phyloP scores from a whole-genome alignment of 1,139 yeast species.

The Suhomyces bolitotheri region DNA sequence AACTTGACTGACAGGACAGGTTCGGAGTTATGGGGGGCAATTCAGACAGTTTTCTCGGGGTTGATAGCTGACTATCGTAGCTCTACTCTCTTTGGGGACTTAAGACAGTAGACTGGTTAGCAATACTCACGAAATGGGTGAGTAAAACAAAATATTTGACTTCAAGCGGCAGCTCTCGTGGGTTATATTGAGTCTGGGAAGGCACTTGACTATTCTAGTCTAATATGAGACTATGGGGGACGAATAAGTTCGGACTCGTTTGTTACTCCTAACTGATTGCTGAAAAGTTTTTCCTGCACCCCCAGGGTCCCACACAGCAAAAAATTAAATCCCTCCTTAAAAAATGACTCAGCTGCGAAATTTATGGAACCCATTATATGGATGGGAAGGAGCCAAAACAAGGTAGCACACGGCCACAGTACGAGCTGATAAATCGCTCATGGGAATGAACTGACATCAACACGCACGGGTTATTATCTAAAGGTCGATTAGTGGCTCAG shows the following conservation, averaged over 20 bases:
- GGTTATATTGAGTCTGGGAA: conserved; percentile 11
- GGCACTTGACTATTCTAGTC: conserved; percentile 12
- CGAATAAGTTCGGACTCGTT: conserved; percentile 3
- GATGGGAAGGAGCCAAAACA: too few relatives aligned
- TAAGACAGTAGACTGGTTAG: conserved; percentile 14
- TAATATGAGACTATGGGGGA: conserved; percentile 5
- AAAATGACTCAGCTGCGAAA: background rate
- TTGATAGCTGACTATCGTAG: conserved; percentile 5
- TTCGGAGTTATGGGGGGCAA: background rate
- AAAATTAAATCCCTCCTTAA: background rate
- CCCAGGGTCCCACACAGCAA: background rate
- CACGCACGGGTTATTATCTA: conserved; percentile 16
- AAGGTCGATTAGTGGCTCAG: conserved; percentile 42
- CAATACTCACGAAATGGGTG: conserved; percentile 35
- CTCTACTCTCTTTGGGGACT: conserved; percentile 17
- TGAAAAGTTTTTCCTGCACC: conserved; percentile 6
- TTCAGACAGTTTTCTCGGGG: too few relatives aligned
- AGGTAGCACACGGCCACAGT: too few relatives aligned
- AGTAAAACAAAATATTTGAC: conserved; percentile 29
- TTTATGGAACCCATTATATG: background rate
- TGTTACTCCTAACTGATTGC: background rate
- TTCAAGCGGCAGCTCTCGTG: conserved; percentile 57
- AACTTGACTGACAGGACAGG: conserved; percentile 14
- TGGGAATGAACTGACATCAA: too few relatives aligned
- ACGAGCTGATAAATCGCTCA: too few relatives aligned